A percentile compares a stretch with the other conserved stretches of the same genome.
These are phyloP conservation scores for Pythium utonaiense DNA, from an alignment of 352 stramenopile species.

Conservation along the genomic window DNA sequence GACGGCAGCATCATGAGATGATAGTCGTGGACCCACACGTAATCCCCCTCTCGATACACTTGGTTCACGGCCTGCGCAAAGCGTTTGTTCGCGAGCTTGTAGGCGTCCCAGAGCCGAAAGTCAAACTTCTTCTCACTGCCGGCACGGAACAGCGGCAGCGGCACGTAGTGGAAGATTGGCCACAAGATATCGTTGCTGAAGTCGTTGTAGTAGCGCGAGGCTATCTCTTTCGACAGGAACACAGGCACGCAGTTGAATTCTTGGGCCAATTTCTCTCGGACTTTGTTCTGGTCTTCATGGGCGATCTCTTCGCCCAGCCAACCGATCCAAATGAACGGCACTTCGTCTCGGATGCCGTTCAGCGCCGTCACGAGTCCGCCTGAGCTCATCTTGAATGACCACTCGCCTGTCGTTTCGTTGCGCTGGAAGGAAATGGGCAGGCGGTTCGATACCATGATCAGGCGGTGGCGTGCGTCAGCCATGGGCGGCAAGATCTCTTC, in stretches of 20 bases:
- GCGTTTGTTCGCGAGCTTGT: conserved; percentile 81
- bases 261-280: conserved; percentile 74
- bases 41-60: conserved; percentile 78
- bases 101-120: conserved; percentile 83
- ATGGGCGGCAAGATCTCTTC: conserved; percentile 67
- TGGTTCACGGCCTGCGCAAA: conserved; percentile 80
- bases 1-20: conserved; percentile 86
- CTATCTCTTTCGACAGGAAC: conserved; percentile 87
- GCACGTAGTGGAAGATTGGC: conserved; percentile 91
- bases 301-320: conserved; percentile 88
- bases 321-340: conserved; percentile 91
- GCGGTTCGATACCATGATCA: conserved; percentile 91
- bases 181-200: conserved; percentile 92
- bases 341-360: conserved; percentile 83
- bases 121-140: conserved; percentile 91
- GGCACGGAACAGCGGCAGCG: conserved; percentile 82
- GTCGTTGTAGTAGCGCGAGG: conserved; percentile 90
- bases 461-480: conserved; percentile 52
- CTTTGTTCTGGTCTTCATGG: conserved; percentile 76
- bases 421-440: conserved; percentile 87
- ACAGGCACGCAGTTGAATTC: conserved; percentile 90
- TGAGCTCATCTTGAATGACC: conserved; percentile 86
- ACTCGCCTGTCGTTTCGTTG: conserved; percentile 84
- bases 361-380: conserved; percentile 87
- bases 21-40: conserved; percentile 89